phyloP scores from a whole-genome alignment of 345 rosid species.

The Heritiera fomes region DNA sequence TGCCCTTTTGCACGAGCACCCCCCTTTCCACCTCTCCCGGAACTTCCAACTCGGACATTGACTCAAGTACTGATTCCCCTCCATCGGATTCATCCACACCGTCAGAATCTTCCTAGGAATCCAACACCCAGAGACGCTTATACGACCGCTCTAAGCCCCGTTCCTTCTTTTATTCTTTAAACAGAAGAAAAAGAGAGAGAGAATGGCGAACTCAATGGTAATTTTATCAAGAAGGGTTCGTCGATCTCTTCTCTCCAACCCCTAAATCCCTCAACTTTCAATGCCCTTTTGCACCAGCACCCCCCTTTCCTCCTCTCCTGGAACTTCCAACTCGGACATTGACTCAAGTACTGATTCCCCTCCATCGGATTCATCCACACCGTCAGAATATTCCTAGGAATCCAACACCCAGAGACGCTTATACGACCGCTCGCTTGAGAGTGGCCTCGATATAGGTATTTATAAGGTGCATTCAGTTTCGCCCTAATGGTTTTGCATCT shows the following conservation, averaged over 20 bases:
- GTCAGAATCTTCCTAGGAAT: constrained; percentile 14
- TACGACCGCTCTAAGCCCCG: constrained; percentile 57
- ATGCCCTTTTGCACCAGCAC: constrained; percentile 49
- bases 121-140: constrained; percentile 26
- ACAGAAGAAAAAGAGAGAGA: not conserved
- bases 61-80: constrained; percentile 27
- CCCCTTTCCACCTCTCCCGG: constrained; percentile 31
- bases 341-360: constrained; percentile 31
- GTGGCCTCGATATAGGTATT: constrained; percentile 75
- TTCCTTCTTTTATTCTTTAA: too few relatives aligned
- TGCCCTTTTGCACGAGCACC: constrained; percentile 51
- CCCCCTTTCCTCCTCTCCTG: constrained; percentile 33
- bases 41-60: constrained; percentile 37
- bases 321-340: constrained; percentile 33
- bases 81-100: constrained; percentile 22
- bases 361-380: constrained; percentile 20
- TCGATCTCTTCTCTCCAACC: constrained; percentile 47
- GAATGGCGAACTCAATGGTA: constrained; percentile 53
- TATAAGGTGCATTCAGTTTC: constrained; percentile 52
- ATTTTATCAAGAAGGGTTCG: constrained; percentile 53
- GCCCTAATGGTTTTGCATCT: not conserved
- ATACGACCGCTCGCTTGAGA: constrained; percentile 61
- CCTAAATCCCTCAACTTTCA: constrained; percentile 35
- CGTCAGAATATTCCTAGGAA: constrained; percentile 17
- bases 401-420: constrained; percentile 26